These are phyloP conservation scores for Aspergillus viridinutans DNA, from an alignment of 2,329 filamentous ascomycete species.

Conservation along the genomic window DNA sequence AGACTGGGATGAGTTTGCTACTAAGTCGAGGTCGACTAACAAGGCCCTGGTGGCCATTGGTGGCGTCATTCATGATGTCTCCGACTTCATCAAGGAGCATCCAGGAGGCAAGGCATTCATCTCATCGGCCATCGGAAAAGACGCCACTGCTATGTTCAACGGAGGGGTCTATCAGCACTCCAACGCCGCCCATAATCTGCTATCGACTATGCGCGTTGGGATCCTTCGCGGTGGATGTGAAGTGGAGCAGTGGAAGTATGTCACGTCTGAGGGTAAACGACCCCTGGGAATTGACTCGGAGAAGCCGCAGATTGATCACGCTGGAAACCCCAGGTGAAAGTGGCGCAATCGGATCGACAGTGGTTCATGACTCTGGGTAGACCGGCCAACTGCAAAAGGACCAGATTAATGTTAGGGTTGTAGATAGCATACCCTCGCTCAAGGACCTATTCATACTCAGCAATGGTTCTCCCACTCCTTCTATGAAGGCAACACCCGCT, in stretches of 20 bases:
- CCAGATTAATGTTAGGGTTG: background rate
- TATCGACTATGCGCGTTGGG: constrained; percentile 77
- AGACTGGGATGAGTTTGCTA: constrained; percentile 75
- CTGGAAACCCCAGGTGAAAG: background rate
- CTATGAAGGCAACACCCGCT: background rate
- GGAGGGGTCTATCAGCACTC: constrained; percentile 81
- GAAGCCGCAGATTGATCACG: background rate
- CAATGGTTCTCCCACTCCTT: background rate
- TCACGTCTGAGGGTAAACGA: background rate
- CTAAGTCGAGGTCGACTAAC: constrained; percentile 59
- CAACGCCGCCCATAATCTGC: constrained; percentile 78
- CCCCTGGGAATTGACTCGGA: background rate
- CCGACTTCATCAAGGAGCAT: constrained; percentile 75
- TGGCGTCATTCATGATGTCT: constrained; percentile 77
- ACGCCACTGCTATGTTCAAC: constrained; percentile 82
- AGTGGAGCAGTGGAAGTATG: background rate
- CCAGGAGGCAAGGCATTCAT: constrained; percentile 80
- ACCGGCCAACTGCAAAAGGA: background rate
- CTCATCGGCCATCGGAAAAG: constrained; percentile 71
- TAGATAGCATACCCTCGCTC: background rate
- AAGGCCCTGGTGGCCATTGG: constrained; percentile 69
- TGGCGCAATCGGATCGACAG: background rate
- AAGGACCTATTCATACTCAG: background rate
- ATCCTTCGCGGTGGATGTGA: background rate
- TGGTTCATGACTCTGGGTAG: background rate